Evolutionary conservation across 129 eudicot species (phyloP).

Genomic region (Gnaphalium uliginosum): DNA sequence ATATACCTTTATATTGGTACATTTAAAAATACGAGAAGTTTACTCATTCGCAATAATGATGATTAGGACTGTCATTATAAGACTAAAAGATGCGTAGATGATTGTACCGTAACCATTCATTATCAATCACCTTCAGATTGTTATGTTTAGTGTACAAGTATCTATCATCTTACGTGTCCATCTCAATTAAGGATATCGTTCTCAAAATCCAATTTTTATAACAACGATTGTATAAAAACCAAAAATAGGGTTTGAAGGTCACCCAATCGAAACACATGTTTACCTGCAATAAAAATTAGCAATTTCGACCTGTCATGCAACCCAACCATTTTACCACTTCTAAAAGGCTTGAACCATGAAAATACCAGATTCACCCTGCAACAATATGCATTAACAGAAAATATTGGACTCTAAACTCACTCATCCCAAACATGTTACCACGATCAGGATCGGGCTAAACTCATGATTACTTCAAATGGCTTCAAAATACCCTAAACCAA

Average conservation of each 20-base stretch:
- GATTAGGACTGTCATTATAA: no score
- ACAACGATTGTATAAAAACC: background rate
- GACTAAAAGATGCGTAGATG: no score
- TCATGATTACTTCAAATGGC: slow-evolving; percentile 3
- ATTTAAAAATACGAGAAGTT: no score
- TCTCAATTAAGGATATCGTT: background rate
- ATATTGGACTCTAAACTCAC: slow-evolving; percentile 14
- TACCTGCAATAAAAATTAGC: background rate
- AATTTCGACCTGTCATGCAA: background rate
- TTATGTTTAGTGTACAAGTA: no score
- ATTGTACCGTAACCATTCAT: no score
- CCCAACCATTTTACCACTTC: background rate
- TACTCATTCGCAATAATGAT: no score
- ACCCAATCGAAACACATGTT: background rate
- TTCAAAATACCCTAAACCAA: slow-evolving; percentile 14
- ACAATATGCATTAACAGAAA: slow-evolving; percentile 11
- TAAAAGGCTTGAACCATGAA: slow-evolving; percentile 4
- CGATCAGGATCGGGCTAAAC: background rate
- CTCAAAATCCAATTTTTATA: no score
- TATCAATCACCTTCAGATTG: no score
- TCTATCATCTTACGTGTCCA: no score
- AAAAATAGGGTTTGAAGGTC: background rate
- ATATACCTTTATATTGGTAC: no score
- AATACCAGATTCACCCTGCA: background rate
- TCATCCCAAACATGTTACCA: background rate